Evolutionary conservation across 768 basidiomycete genomes (phyloP).

Genomic region (Kwoniella sp.): DNA sequence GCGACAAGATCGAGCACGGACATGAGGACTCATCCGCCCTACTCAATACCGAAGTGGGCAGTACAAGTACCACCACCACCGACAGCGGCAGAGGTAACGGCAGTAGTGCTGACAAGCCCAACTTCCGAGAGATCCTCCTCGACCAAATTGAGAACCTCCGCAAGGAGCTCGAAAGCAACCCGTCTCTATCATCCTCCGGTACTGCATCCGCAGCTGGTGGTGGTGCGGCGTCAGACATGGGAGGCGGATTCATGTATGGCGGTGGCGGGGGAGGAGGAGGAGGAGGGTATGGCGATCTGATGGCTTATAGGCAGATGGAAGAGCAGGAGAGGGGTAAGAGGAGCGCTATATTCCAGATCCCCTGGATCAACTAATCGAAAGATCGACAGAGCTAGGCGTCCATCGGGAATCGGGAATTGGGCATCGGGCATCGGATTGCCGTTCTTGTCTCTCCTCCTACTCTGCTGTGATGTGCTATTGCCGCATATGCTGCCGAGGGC

Average conservation of each 20-base stretch:
- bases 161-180: constrained; percentile 63
- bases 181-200: not conserved
- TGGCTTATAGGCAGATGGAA: constrained; percentile 3
- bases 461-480: no score
- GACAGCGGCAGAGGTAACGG: constrained; percentile 56
- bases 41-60: no score
- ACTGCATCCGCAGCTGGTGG: no score
- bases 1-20: constrained; percentile 32
- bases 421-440: no score
- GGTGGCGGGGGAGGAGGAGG: not conserved
- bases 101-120: constrained; percentile 58
- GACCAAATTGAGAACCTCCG: constrained; percentile 66
- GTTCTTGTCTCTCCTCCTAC: no score
- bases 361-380: constrained; percentile 1
- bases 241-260: not conserved
- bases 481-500: no score
- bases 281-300: constrained; percentile 1
- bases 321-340: not conserved
- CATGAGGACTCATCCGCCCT: not conserved
- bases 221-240: no score
- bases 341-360: constrained; percentile 9
- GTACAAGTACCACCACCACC: no score
- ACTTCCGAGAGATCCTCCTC: constrained; percentile 64
- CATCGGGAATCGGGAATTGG: no score
- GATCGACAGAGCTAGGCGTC: no score